These are phyloP conservation scores for Pseudocercospora fuligena DNA, from an alignment of 2,329 filamentous ascomycete species.

Conservation along the genomic window DNA sequence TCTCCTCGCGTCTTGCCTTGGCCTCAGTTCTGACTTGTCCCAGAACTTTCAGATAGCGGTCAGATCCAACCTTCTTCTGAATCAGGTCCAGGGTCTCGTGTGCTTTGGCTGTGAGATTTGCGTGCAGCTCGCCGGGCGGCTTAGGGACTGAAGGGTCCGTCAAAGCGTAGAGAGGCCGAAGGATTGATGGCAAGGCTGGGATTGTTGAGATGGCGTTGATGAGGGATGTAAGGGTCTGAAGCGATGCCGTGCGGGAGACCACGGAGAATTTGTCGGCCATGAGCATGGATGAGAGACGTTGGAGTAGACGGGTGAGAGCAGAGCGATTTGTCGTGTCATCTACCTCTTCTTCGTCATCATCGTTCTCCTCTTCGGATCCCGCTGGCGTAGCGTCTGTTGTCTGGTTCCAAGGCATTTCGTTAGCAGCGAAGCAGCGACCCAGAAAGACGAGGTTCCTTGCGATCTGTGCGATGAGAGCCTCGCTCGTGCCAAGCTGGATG, in stretches of 20 bases:
- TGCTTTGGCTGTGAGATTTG: conserved; percentile 71
- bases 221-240: conserved; percentile 75
- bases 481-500: conserved; percentile 61
- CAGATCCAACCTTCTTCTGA: conserved; percentile 82
- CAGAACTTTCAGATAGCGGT: conserved; percentile 76
- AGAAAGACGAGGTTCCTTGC: conserved; percentile 85
- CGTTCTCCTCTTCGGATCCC: conserved; percentile 45
- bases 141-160: conserved; percentile 76
- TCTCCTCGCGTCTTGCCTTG: conserved; percentile 71
- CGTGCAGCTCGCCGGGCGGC: conserved; percentile 60
- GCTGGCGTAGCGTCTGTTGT: conserved; percentile 48
- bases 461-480: conserved; percentile 77
- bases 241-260: conserved; percentile 69
- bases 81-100: conserved; percentile 80
- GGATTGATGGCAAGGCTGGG: conserved; percentile 66
- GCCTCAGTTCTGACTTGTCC: conserved; percentile 74
- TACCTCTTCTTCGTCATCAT: conserved; percentile 38
- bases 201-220: conserved; percentile 66
- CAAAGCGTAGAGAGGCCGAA: conserved; percentile 77
- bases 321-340: conserved; percentile 39
- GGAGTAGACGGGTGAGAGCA: conserved; percentile 75
- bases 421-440: conserved; percentile 66
- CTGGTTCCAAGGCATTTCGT: conserved; percentile 54
- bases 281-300: conserved; percentile 72
- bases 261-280: conserved; percentile 66